Percentiles rank a stretch among this genome's conserved stretches.
phyloP scores from a whole-genome alignment of 2,329 filamentous ascomycete genomes.

The Penicillium crustosum region DNA sequence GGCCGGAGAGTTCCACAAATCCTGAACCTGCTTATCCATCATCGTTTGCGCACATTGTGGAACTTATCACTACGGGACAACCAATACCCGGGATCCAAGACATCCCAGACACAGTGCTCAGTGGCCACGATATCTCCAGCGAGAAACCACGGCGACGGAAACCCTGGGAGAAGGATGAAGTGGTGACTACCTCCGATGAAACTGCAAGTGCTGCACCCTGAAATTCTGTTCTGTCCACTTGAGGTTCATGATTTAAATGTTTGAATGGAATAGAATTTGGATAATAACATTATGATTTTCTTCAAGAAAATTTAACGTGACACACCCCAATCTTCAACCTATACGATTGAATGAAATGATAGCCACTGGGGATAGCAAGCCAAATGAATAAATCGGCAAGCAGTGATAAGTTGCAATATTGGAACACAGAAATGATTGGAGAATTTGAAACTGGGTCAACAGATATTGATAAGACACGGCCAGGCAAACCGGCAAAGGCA shows the following conservation, averaged over 20 bases:
- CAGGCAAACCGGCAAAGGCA: background rate
- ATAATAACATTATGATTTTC: constrained; percentile 17
- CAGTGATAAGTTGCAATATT: constrained; percentile 13
- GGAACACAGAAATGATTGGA: constrained; percentile 6
- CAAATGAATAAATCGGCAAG: constrained; percentile 22
- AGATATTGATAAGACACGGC: background rate
- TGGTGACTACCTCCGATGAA: background rate
- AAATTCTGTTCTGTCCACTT: background rate
- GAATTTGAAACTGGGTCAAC: background rate
- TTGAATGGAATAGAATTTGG: constrained; percentile 7
- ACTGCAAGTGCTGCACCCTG: constrained; percentile 6
- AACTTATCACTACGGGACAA: constrained; percentile 77
- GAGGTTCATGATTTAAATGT: background rate
- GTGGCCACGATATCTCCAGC: constrained; percentile 63
- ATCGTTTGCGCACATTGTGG: constrained; percentile 81
- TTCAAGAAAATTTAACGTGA: constrained; percentile 8
- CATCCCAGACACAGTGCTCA: constrained; percentile 76
- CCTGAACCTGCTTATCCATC: constrained; percentile 67
- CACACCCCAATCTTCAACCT: constrained; percentile 2
- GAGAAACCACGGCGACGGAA: constrained; percentile 58
- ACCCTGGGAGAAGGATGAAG: constrained; percentile 74
- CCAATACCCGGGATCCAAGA: constrained; percentile 84
- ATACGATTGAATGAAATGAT: constrained; percentile 7
- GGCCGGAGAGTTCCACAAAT: constrained; percentile 4
- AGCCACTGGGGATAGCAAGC: constrained; percentile 14